Evolutionary conservation across 139 green algal species (phyloP).

Genomic region (Choricystis sp.): DNA sequence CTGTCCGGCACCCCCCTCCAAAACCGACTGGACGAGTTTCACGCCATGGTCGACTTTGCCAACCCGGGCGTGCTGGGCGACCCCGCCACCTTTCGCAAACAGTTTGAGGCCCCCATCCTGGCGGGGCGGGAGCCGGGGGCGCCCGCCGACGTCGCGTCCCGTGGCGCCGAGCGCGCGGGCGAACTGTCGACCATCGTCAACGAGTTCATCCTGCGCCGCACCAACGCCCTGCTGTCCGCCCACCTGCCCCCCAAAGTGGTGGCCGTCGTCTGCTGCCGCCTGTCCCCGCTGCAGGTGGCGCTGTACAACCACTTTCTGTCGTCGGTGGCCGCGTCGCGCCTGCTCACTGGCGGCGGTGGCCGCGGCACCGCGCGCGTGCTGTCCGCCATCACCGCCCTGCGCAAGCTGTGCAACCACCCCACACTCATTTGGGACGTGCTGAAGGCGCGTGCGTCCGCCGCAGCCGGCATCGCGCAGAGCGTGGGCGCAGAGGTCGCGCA

Average conservation of each 20-base stretch:
- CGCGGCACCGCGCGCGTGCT: slow-evolving; percentile 35
- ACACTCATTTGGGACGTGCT: slow-evolving; percentile 76
- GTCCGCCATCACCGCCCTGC: slow-evolving; percentile 76
- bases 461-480: too few species aligned
- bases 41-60: slow-evolving; percentile 90
- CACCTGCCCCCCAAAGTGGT: slow-evolving; percentile 97
- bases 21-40: slow-evolving; percentile 88
- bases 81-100: slow-evolving; percentile 48
- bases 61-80: slow-evolving; percentile 86
- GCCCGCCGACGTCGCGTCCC: slow-evolving; percentile 31
- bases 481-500: slow-evolving; percentile 14
- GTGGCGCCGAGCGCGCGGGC: slow-evolving; percentile 40
- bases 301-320: slow-evolving; percentile 88
- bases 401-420: slow-evolving; percentile 97
- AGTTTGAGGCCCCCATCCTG: slow-evolving; percentile 66
- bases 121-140: slow-evolving; percentile 70
- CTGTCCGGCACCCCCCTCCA: slow-evolving; percentile 88
- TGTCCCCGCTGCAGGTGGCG: slow-evolving; percentile 68
- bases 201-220: slow-evolving; percentile 91
- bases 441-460: neutral
- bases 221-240: slow-evolving; percentile 82
- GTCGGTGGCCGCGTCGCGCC: slow-evolving; percentile 53
- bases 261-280: slow-evolving; percentile 84
- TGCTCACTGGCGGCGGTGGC: slow-evolving; percentile 28
- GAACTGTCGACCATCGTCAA: slow-evolving; percentile 87